phyloP scores from a whole-genome alignment of 1,284 basidiomycete genomes.

The Earliella scabrosa region DNA sequence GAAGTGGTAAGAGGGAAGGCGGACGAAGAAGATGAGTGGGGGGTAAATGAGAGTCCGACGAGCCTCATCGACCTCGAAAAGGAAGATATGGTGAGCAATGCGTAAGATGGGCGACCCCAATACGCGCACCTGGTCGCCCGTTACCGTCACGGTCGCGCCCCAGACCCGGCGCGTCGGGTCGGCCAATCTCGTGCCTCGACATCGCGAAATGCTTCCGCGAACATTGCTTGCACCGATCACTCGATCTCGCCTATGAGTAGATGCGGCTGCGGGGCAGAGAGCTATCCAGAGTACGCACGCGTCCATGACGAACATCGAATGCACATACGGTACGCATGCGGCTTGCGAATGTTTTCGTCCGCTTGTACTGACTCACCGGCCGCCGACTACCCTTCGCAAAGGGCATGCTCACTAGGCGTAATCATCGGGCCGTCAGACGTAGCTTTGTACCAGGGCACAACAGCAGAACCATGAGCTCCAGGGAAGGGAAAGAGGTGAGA shows the following conservation, averaged over 20 bases:
- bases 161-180: neutral
- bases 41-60: neutral
- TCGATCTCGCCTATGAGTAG: neutral
- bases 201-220: conserved; percentile 5
- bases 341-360: too few species aligned
- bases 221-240: conserved; percentile 6
- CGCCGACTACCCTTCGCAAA: too few species aligned
- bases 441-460: too few species aligned
- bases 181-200: conserved; percentile 3
- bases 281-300: too few species aligned
- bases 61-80: neutral
- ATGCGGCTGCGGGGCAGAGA: too few species aligned
- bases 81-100: conserved; percentile 3
- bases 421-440: too few species aligned
- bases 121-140: conserved; percentile 12
- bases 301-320: too few species aligned
- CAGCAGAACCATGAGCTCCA: too few species aligned
- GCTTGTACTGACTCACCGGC: too few species aligned
- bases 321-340: too few species aligned
- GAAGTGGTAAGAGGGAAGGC: neutral
- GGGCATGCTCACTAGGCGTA: too few species aligned
- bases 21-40: neutral
- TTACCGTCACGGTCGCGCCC: neutral
- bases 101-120: conserved; percentile 3
- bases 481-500: too few species aligned